These are phyloP conservation scores for Flaveria brownii DNA, from an alignment of 129 eudicot species.

Conservation along the genomic window DNA sequence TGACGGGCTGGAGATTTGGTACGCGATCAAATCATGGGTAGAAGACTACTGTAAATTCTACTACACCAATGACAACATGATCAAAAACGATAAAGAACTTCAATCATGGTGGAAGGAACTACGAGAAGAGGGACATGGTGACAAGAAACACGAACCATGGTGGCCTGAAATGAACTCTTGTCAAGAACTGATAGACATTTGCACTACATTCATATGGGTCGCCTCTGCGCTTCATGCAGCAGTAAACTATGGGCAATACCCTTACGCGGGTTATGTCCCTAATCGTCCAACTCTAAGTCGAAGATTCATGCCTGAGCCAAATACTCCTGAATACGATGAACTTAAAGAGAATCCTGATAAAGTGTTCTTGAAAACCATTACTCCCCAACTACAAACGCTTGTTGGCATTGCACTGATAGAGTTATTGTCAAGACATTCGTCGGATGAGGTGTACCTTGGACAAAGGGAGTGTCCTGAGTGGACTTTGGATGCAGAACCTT, in stretches of 20 bases:
- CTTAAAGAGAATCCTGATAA: slow-evolving; percentile 38
- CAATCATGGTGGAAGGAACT: slow-evolving; percentile 64
- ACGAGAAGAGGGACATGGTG: slow-evolving; percentile 47
- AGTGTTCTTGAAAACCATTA: slow-evolving; percentile 40
- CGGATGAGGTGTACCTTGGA: slow-evolving; percentile 47
- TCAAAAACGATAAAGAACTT: slow-evolving; percentile 44
- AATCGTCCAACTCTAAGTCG: slow-evolving; percentile 50
- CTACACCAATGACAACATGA: slow-evolving; percentile 32
- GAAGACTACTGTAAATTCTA: slow-evolving; percentile 35
- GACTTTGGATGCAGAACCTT: slow-evolving; percentile 38
- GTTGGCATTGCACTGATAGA: slow-evolving; percentile 43
- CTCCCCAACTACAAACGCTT: slow-evolving; percentile 34
- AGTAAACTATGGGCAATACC: slow-evolving; percentile 52
- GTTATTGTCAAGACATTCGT: slow-evolving; percentile 38
- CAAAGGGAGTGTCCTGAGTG: slow-evolving; percentile 43
- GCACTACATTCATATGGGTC: slow-evolving; percentile 50
- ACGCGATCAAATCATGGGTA: slow-evolving; percentile 49
- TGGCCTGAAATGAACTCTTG: slow-evolving; percentile 45
- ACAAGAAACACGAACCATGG: slow-evolving; percentile 45
- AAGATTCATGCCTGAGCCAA: slow-evolving; percentile 44
- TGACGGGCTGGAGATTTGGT: slow-evolving; percentile 58
- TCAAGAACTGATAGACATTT: slow-evolving; percentile 27
- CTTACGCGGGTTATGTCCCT: slow-evolving; percentile 46
- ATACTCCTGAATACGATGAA: slow-evolving; percentile 45
- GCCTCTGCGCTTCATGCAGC: slow-evolving; percentile 55